phyloP scores from a whole-genome alignment of 2,329 filamentous ascomycete genomes.

The Fusarium subglutinans region DNA sequence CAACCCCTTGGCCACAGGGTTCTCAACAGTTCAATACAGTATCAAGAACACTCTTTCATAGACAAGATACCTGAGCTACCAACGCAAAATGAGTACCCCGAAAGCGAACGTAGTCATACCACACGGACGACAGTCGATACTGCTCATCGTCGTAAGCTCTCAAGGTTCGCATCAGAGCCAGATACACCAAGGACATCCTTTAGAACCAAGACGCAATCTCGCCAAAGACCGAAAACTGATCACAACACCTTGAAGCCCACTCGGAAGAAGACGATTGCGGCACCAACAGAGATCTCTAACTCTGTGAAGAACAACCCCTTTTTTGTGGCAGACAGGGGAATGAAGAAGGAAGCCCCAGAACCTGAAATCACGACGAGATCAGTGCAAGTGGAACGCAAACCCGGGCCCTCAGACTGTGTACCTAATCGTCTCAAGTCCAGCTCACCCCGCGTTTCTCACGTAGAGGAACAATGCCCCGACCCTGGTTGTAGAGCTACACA shows the following conservation, averaged over 20 bases:
- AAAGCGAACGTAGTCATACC: constrained; percentile 5
- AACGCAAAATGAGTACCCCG: not conserved
- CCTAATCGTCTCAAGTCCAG: constrained; percentile 33
- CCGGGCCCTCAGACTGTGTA: constrained; percentile 45
- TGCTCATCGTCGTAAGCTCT: not conserved
- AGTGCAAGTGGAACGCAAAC: constrained; percentile 27
- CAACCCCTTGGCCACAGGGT: constrained; percentile 5
- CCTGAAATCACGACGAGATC: constrained; percentile 37
- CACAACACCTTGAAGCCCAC: constrained; percentile 4
- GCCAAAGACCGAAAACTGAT: constrained; percentile 1
- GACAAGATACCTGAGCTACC: not conserved
- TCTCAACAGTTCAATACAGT: not conserved
- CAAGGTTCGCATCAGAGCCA: constrained; percentile 17
- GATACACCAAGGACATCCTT: constrained; percentile 16
- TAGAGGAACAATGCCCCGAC: constrained; percentile 41
- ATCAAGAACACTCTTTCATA: constrained; percentile 5
- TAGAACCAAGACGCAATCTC: constrained; percentile 7
- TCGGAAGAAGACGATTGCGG: constrained; percentile 16
- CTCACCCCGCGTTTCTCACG: constrained; percentile 10
- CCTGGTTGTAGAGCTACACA: constrained; percentile 41
- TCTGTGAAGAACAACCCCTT: constrained; percentile 47
- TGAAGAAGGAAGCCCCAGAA: constrained; percentile 28
- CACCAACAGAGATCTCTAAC: constrained; percentile 14
- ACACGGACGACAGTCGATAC: not conserved
- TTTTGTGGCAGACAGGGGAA: constrained; percentile 44